A percentile compares a stretch with the other conserved stretches of the same genome.
phyloP scores from a whole-genome alignment of 352 stramenopile genomes.

The Achlya hypogyna region DNA sequence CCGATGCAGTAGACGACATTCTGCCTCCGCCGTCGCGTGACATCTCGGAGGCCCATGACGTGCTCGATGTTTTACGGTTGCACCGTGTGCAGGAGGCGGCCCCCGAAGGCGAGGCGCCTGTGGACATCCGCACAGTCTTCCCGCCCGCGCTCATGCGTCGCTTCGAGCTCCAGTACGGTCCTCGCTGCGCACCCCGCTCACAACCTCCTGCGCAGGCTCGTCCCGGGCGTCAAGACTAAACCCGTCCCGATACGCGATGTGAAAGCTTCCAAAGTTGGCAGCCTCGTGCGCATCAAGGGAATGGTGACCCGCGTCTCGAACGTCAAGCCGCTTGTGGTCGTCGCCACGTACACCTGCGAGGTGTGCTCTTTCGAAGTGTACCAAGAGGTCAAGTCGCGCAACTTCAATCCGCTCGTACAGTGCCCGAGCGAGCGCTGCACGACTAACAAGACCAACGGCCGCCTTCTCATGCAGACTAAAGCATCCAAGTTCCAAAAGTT shows the following conservation, averaged over 20 bases:
- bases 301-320: constrained; percentile 98
- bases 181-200: not conserved
- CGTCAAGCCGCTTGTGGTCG: constrained; percentile 94
- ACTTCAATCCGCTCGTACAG: constrained; percentile 90
- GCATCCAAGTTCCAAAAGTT: constrained; percentile 99
- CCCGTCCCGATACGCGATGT: constrained; percentile 91
- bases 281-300: constrained; percentile 92
- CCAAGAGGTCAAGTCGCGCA: constrained; percentile 87
- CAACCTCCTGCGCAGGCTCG: constrained; percentile 24
- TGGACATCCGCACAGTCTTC: constrained; percentile 62
- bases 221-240: constrained; percentile 79
- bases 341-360: constrained; percentile 98
- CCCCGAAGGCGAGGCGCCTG: constrained; percentile 26
- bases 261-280: constrained; percentile 90
- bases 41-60: constrained; percentile 71
- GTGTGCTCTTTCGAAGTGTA: constrained; percentile 95
- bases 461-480: constrained; percentile 92
- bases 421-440: constrained; percentile 88
- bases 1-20: constrained; percentile 81
- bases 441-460: constrained; percentile 64
- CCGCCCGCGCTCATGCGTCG: constrained; percentile 87
- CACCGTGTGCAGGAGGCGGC: constrained; percentile 57
- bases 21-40: constrained; percentile 70
- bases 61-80: constrained; percentile 72
- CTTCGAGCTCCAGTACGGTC: constrained; percentile 51